These are phyloP conservation scores for Phytopythium sindhum DNA, from an alignment of 352 stramenopile species.

Conservation along the genomic window DNA sequence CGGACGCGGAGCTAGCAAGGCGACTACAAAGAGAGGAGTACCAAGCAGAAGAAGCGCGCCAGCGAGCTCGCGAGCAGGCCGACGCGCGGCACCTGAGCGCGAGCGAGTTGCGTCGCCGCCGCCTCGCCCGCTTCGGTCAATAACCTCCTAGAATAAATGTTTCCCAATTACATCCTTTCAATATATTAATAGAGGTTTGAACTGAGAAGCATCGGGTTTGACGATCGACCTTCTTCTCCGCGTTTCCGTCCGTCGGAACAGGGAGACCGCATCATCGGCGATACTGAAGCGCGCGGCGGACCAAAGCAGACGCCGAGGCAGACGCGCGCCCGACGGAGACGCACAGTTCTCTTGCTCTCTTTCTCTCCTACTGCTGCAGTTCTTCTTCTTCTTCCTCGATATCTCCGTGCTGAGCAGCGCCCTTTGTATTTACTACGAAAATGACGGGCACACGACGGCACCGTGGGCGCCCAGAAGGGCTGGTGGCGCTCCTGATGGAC, in stretches of 20 bases:
- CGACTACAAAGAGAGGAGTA: conserved; percentile 11
- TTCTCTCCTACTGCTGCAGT: not conserved
- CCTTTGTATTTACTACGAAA: not conserved
- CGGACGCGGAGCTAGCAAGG: conserved; percentile 7
- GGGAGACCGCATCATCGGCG: not conserved
- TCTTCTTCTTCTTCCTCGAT: conserved; percentile 1
- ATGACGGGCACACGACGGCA: not conserved
- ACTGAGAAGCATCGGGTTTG: not conserved
- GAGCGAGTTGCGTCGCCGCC: conserved; percentile 7
- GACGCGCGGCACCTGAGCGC: not conserved
- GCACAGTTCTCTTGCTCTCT: not conserved
- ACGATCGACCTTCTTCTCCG: not conserved
- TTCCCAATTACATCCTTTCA: too few relatives aligned
- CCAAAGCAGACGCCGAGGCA: not conserved
- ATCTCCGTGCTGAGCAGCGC: too few relatives aligned
- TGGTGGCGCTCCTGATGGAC: conserved; percentile 28
- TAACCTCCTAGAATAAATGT: not conserved
- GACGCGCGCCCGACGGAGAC: not conserved
- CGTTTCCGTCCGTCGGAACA: not conserved
- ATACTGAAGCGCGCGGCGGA: not conserved
- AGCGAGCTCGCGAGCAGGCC: not conserved
- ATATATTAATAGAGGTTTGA: not conserved
- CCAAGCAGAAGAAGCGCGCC: not conserved
- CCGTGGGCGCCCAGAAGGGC: not conserved
- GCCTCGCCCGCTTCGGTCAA: conserved; percentile 7